Evolutionary conservation across 352 stramenopile species (phyloP), one percentile per base, ranked within the genome.

Genomic region (Blastocystis sp.): DNA sequence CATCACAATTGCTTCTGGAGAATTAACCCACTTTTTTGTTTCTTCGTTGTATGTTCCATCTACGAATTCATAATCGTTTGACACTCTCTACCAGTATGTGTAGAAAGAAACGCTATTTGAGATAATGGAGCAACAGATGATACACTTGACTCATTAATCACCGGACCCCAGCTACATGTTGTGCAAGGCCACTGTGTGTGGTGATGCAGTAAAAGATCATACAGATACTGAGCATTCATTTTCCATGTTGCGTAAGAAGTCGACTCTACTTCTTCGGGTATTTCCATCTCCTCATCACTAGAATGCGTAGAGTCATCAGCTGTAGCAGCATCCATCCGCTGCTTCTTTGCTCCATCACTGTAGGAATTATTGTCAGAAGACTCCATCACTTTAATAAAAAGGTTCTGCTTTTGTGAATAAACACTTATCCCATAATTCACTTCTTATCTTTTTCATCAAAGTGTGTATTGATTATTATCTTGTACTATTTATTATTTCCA

Each of bases 141-240:
- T 45, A 41, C 26, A 47, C 39, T 84, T 4, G 29, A n/a, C 23
- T 84, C 73, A n/a, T 84, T 61, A 3, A 61, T 66, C 9, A 84
- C 20, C 9, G 18, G 73, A 54, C 73, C 73, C 73, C 73, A 84
- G 39, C 47, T 68, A 64, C 73, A 84, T 26, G 43, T 68, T 20
- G 62, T 23, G 47, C 73, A 68, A 6, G 73, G 73, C 73, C 73
- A 84, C n/a, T 63, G 54, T 11, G 54, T 64, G 43, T 84, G 73
- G 56, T 84, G 50, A 29, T 84, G 54, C 15, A 84, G 54, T 3
- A 84, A 55, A 43, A 84, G 73, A 43, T 84, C 73, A 47, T 84
- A 84, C 29, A 84, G 47, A 68, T 68, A 84, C 53, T 84, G 73
- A 23, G 73, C 34, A 45, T 84, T 84, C 53, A 34, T 43, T n/a